Conservation (phyloP, 495 filamentous ascomycete species). For the Hyaloscypha variabilis region DNA sequence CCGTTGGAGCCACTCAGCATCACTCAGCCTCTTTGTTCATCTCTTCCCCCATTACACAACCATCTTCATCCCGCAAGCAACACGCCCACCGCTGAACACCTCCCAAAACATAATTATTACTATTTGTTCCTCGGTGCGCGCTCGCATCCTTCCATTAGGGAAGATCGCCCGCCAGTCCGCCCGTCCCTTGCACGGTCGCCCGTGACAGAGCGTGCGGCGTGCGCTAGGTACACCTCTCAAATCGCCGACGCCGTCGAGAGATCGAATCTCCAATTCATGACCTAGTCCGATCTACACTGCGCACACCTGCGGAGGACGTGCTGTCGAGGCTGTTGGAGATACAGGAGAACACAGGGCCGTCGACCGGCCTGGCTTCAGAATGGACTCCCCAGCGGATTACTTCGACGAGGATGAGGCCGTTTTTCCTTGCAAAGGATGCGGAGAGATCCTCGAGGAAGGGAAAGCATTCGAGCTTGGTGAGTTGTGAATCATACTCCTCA, state of each 20-base stretch:
- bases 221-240: constrained; percentile 10
- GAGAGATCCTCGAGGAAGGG: constrained; percentile 97
- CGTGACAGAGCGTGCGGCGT: background rate
- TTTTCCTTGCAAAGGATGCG: constrained; percentile 96
- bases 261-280: constrained; percentile 30
- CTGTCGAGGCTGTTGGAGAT: constrained; percentile 5
- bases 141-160: no score
- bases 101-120: background rate
- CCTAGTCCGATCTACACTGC: constrained; percentile 17
- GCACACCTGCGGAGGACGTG: constrained; percentile 27
- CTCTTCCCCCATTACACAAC: background rate
- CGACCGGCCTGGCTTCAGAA: constrained; percentile 28
- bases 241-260: constrained; percentile 18
- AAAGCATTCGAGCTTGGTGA: constrained; percentile 98
- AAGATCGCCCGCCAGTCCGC: background rate
- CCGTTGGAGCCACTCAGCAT: background rate
- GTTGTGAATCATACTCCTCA: constrained; percentile 36
- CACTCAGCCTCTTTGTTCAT: background rate
- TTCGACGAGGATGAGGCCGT: constrained; percentile 84
- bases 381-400: constrained; percentile 65
- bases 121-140: background rate
- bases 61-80: background rate
- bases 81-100: background rate
- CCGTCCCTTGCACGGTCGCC: background rate
- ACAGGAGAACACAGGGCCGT: constrained; percentile 18